These are phyloP conservation scores for Leccinum truebloodii DNA, from an alignment of 768 basidiomycete species.

Conservation along the genomic window DNA sequence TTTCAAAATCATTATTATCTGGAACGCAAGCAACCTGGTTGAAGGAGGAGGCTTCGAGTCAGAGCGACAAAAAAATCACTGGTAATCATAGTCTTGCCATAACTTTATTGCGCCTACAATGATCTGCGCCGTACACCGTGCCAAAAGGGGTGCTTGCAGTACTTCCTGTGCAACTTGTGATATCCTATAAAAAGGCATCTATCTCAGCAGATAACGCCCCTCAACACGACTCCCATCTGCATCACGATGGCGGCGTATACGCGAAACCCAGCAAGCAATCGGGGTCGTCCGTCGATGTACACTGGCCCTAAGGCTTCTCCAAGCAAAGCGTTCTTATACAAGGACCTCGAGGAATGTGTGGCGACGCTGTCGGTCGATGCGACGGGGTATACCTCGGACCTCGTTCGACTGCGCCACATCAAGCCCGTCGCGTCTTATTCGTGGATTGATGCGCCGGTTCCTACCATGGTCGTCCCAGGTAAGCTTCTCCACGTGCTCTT, in stretches of 20 bases:
- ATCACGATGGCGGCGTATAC: conserved; percentile 21
- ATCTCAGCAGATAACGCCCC: background rate
- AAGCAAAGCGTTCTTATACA: conserved; percentile 18
- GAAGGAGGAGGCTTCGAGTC: too few relatives aligned
- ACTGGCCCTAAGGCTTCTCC: background rate
- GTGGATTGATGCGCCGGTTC: conserved; percentile 44
- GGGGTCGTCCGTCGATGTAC: background rate
- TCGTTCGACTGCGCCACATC: conserved; percentile 40
- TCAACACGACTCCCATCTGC: background rate
- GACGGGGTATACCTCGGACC: conserved; percentile 14
- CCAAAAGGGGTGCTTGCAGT: conserved; percentile 1
- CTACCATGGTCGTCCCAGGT: conserved; percentile 58
- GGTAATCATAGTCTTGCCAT: background rate
- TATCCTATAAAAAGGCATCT: background rate
- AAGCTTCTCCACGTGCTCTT: conserved; percentile 4
- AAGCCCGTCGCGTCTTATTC: conserved; percentile 53
- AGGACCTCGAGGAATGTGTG: conserved; percentile 23
- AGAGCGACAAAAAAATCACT: too few relatives aligned
- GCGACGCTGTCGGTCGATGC: conserved; percentile 18
- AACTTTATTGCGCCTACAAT: background rate
- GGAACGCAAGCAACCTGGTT: too few relatives aligned
- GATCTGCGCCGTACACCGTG: conserved; percentile 12
- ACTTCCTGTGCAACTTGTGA: conserved; percentile 1
- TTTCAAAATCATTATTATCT: too few relatives aligned
- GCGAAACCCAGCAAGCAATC: background rate